Conservation (phyloP, 2,329 filamentous ascomycete genomes). For the Coleophoma cylindrospora region DNA sequence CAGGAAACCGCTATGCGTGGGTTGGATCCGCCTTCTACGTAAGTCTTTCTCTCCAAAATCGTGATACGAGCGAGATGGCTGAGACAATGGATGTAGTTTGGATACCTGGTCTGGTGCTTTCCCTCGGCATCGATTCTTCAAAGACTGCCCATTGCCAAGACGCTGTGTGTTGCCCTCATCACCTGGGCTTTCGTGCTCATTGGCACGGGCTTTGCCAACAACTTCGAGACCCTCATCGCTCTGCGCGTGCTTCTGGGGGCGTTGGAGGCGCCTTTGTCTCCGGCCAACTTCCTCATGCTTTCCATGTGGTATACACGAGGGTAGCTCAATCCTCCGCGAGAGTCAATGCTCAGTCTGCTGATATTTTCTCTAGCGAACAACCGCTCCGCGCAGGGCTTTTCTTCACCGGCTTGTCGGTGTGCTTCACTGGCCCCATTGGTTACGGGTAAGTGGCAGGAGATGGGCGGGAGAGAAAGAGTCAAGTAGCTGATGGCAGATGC, state of each 20-base stretch:
- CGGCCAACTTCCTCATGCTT: constrained; percentile 28
- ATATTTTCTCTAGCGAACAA: constrained; percentile 12
- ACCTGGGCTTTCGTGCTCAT: constrained; percentile 11
- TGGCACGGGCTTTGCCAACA: constrained; percentile 10
- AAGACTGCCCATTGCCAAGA: constrained; percentile 28
- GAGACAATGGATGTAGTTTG: constrained; percentile 12
- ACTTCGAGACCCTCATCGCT: constrained; percentile 16
- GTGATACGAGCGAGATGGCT: constrained; percentile 3
- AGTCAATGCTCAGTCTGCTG: no score
- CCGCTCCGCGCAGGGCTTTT: constrained; percentile 12
- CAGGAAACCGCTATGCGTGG: constrained; percentile 27
- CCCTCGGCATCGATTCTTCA: constrained; percentile 25
- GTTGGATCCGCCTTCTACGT: constrained; percentile 20
- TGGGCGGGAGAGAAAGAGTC: neutral
- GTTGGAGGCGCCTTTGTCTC: constrained; percentile 21
- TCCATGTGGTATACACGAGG: constrained; percentile 28
- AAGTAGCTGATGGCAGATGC: neutral
- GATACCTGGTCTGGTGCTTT: constrained; percentile 29
- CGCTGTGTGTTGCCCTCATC: constrained; percentile 15
- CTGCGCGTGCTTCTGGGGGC: constrained; percentile 21
- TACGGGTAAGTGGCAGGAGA: constrained; percentile 11
- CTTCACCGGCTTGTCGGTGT: constrained; percentile 10
- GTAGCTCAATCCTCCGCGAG: constrained; percentile 1
- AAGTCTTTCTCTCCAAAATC: neutral
- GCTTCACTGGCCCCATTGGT: constrained; percentile 21